A percentile compares a stretch with the other conserved stretches of the same genome.
Conservation (phyloP, 441 rosid species). For the Breynia disticha region DNA sequence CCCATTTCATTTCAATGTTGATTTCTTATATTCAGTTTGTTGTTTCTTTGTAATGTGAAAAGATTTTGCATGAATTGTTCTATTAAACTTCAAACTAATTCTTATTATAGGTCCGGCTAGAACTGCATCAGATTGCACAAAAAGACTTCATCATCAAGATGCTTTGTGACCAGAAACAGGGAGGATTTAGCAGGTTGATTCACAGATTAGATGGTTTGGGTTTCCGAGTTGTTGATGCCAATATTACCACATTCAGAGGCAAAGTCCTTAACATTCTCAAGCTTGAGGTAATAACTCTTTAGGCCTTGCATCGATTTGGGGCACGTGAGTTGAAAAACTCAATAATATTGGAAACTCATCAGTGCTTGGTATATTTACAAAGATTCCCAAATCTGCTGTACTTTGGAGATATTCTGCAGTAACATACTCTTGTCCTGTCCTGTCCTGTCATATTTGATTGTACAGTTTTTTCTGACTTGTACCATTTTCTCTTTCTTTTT, state of each 20-base stretch:
- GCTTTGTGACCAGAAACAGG: constrained; percentile 27
- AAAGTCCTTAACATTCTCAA: constrained; percentile 43
- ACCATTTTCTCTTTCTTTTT: constrained; percentile 2
- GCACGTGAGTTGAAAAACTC: background rate
- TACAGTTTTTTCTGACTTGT: background rate
- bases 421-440: no score
- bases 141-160: constrained; percentile 46
- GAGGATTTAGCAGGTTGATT: constrained; percentile 54
- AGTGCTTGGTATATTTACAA: background rate
- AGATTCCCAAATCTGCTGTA: no score
- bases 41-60: no score
- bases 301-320: background rate
- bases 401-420: no score
- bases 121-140: constrained; percentile 46
- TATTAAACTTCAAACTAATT: background rate
- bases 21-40: no score
- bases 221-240: constrained; percentile 55
- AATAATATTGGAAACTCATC: background rate
- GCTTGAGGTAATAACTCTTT: constrained; percentile 45
- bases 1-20: no score
- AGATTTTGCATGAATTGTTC: no score
- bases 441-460: background rate
- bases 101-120: constrained; percentile 34
- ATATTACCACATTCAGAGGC: constrained; percentile 47
- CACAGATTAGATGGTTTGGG: constrained; percentile 43